Conservation (phyloP, 2,329 filamentous ascomycete genomes). For the Aspergillus aculeatus region DNA sequence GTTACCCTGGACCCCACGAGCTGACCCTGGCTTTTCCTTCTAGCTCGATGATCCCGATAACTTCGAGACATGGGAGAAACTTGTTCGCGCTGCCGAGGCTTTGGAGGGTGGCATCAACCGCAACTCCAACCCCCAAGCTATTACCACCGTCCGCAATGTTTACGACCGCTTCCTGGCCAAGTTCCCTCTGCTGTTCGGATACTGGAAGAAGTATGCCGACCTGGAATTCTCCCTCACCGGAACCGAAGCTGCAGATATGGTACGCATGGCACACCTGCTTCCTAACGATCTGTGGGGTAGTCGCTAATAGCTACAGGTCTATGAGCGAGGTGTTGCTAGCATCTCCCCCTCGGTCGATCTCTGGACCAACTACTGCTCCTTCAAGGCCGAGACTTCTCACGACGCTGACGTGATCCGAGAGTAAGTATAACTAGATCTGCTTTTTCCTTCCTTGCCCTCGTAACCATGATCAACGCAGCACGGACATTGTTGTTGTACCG, state of each 20-base stretch:
- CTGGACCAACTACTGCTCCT: slow-evolving; percentile 95
- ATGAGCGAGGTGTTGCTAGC: slow-evolving; percentile 90
- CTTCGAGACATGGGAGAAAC: slow-evolving; percentile 92
- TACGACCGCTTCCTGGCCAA: slow-evolving; percentile 93
- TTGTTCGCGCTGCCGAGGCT: slow-evolving; percentile 76
- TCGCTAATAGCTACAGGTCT: slow-evolving; percentile 60
- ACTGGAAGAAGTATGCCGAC: slow-evolving; percentile 99
- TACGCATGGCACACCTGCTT: slow-evolving; percentile 44
- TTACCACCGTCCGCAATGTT: slow-evolving; percentile 78
- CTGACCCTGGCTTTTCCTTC: slow-evolving; percentile 13
- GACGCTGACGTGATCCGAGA: slow-evolving; percentile 95
- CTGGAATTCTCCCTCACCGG: slow-evolving; percentile 95
- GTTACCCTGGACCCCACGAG: neutral
- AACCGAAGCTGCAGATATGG: slow-evolving; percentile 96
- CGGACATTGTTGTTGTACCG: slow-evolving; percentile 37
- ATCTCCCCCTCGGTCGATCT: slow-evolving; percentile 92
- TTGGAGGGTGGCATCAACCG: slow-evolving; percentile 93
- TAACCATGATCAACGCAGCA: slow-evolving; percentile 46
- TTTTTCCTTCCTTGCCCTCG: slow-evolving; percentile 60
- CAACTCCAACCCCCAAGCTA: slow-evolving; percentile 92
- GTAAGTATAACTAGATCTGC: slow-evolving; percentile 76
- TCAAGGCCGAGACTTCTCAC: slow-evolving; percentile 97
- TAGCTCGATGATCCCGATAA: slow-evolving; percentile 75
- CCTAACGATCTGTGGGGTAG: neutral
- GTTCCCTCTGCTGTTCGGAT: slow-evolving; percentile 93